A percentile compares a stretch with the other conserved stretches of the same genome.
Conservation (phyloP, 2,329 filamentous ascomycete genomes). For the Apiospora marii region DNA sequence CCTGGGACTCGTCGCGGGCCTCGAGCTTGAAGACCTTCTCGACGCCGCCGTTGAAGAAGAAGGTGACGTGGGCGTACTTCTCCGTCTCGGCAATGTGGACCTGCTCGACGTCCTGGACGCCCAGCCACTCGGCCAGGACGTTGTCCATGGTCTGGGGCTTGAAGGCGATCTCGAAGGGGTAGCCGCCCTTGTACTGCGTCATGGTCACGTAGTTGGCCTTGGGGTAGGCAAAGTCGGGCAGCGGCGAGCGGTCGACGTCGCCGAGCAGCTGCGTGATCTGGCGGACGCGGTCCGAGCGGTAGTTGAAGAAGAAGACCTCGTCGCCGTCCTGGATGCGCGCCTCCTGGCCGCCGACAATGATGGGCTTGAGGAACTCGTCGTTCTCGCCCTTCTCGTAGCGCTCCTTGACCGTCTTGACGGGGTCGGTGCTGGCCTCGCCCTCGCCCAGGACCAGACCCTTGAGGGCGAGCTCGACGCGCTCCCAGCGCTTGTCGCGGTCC, state of each 20-base stretch:
- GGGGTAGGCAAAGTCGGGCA: conserved; percentile 91
- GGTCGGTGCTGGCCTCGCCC: conserved; percentile 85
- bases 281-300: conserved; percentile 95
- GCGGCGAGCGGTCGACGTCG: conserved; percentile 88
- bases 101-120: conserved; percentile 88
- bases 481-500: conserved; percentile 99
- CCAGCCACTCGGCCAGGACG: conserved; percentile 96
- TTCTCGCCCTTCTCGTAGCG: conserved; percentile 88
- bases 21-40: conserved; percentile 96
- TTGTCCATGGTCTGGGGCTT: conserved; percentile 96
- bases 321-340: conserved; percentile 89
- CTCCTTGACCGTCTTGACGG: conserved; percentile 85
- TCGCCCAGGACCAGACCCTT: conserved; percentile 87
- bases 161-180: conserved; percentile 91
- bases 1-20: conserved; percentile 81
- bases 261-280: conserved; percentile 96
- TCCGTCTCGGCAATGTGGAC: conserved; percentile 98
- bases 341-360: conserved; percentile 89
- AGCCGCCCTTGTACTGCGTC: conserved; percentile 98
- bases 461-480: conserved; percentile 87
- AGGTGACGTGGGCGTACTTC: conserved; percentile 99
- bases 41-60: conserved; percentile 99
- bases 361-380: conserved; percentile 98
- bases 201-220: conserved; percentile 94
- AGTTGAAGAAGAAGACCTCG: conserved; percentile 99